Evolutionary conservation across 2,329 filamentous ascomycete species (phyloP).

Genomic region (Cladosporium sphaerospermum): DNA sequence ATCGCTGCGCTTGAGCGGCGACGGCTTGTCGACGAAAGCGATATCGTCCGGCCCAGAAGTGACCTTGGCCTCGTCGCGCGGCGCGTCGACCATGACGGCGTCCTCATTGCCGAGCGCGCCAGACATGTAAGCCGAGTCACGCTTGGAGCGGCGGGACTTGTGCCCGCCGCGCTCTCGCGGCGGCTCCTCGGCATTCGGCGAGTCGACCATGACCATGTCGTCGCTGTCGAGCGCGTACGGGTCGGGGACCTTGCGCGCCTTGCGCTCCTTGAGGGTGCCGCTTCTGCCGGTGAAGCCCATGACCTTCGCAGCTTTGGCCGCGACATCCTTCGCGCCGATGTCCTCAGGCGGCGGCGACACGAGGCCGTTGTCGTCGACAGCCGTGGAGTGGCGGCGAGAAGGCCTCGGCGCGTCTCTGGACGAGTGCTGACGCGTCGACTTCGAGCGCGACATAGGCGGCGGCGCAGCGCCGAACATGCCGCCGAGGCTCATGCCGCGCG

Average conservation of each 20-base stretch:
- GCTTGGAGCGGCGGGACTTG: conserved; percentile 38
- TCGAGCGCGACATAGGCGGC: conserved; percentile 50
- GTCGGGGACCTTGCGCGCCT: conserved; percentile 47
- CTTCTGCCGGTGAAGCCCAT: conserved; percentile 51
- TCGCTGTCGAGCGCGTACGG: conserved; percentile 58
- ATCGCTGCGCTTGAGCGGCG: conserved; percentile 54
- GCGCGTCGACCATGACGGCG: conserved; percentile 35
- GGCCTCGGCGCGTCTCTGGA: conserved; percentile 38
- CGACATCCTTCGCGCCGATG: conserved; percentile 37
- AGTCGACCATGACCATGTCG: conserved; percentile 51
- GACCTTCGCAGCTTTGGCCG: conserved; percentile 71
- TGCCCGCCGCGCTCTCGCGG: conserved; percentile 24
- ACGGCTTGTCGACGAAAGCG: conserved; percentile 47
- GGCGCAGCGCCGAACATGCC: conserved; percentile 45
- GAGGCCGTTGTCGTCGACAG: conserved; percentile 58
- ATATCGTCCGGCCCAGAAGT: conserved; percentile 46
- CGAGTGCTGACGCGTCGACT: conserved; percentile 57
- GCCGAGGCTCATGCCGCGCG: conserved; percentile 54
- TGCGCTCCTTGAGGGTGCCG: conserved; percentile 44
- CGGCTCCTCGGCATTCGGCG: conserved; percentile 26
- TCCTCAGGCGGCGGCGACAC: conserved; percentile 69
- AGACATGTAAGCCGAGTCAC: conserved; percentile 33
- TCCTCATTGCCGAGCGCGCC: conserved; percentile 36
- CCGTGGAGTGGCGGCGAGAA: conserved; percentile 53
- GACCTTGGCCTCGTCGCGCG: conserved; percentile 38